These are phyloP conservation scores for Nicotiana benthamiana DNA, from an alignment of 257 asterid genomes.

Conservation along the genomic window DNA sequence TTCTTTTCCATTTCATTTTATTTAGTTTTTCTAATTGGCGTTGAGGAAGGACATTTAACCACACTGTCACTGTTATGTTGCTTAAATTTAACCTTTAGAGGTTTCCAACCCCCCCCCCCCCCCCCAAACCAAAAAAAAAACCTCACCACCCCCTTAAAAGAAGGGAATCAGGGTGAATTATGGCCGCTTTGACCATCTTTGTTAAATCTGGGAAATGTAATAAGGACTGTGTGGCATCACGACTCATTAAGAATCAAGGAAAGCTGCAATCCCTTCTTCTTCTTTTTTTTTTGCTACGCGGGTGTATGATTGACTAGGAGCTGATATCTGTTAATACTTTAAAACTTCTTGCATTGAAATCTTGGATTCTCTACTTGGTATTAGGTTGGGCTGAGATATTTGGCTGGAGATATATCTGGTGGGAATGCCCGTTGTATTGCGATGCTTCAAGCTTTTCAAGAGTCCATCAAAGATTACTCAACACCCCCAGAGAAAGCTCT, in stretches of 20 bases:
- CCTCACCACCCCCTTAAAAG: background rate
- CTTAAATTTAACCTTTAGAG: background rate
- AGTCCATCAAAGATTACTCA: constrained; percentile 63
- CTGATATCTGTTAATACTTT: background rate
- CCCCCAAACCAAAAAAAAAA: background rate
- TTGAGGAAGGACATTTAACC: background rate
- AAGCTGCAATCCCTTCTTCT: background rate
- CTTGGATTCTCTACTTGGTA: constrained; percentile 13
- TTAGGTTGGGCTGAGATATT: constrained; percentile 83
- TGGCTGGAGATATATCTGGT: constrained; percentile 84
- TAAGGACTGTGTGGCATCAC: background rate
- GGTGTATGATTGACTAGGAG: background rate
- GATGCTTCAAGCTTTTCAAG: constrained; percentile 86
- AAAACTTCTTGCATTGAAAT: background rate
- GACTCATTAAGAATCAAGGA: background rate
- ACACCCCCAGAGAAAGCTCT: constrained; percentile 72
- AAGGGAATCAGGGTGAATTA: background rate
- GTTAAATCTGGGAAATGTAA: background rate
- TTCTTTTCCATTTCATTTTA: background rate
- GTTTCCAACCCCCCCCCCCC: background rate
- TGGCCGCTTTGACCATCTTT: constrained; percentile 1
- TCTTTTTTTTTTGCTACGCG: background rate
- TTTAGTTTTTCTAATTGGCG: background rate
- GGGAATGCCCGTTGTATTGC: constrained; percentile 94
- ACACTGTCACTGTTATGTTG: background rate